Percentiles rank a stretch among this genome's conserved stretches.
Evolutionary conservation across 805 yeast genomes (phyloP).

Genomic region (Dipodascopsis uninucleata): DNA sequence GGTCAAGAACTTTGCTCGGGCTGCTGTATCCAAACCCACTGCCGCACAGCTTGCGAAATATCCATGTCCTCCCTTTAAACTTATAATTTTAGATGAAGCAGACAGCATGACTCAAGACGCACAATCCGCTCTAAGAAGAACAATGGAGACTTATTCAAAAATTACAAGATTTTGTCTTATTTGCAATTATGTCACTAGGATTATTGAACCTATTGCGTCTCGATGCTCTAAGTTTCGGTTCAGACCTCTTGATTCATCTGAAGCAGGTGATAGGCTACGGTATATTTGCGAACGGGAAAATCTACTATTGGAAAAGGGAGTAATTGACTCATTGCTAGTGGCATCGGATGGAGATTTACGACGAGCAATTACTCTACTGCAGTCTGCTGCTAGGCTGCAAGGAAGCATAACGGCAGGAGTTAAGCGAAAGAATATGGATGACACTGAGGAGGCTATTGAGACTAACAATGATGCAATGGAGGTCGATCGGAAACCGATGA

Average conservation of each 20-base stretch:
- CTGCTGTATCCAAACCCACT: slow-evolving; percentile 77
- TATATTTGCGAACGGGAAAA: slow-evolving; percentile 56
- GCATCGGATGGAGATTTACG: slow-evolving; percentile 88
- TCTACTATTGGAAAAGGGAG: slow-evolving; percentile 46
- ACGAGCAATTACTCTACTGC: slow-evolving; percentile 85
- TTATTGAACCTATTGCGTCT: slow-evolving; percentile 93
- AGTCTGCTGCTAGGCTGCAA: slow-evolving; percentile 68
- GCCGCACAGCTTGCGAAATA: slow-evolving; percentile 62
- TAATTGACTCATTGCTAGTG: slow-evolving; percentile 60
- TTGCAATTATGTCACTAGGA: slow-evolving; percentile 94
- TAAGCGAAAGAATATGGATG: slow-evolving; percentile 24
- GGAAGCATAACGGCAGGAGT: slow-evolving; percentile 38
- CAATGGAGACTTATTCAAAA: slow-evolving; percentile 85
- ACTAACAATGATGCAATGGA: slow-evolving; percentile 30
- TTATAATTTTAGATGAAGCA: slow-evolving; percentile 90
- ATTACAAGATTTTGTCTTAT: slow-evolving; percentile 91
- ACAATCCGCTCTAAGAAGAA: slow-evolving; percentile 89
- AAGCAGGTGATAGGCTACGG: slow-evolving; percentile 65
- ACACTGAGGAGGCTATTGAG: slow-evolving; percentile 9
- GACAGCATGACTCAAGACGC: slow-evolving; percentile 98
- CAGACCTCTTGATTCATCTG: slow-evolving; percentile 64
- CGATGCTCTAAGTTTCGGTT: slow-evolving; percentile 95
- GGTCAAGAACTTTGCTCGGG: slow-evolving; percentile 79
- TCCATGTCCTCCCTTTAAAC: slow-evolving; percentile 96
- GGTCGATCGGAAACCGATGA: no score